Conservation (phyloP, 306 rosid genomes). For the Vigna nakashimae region DNA sequence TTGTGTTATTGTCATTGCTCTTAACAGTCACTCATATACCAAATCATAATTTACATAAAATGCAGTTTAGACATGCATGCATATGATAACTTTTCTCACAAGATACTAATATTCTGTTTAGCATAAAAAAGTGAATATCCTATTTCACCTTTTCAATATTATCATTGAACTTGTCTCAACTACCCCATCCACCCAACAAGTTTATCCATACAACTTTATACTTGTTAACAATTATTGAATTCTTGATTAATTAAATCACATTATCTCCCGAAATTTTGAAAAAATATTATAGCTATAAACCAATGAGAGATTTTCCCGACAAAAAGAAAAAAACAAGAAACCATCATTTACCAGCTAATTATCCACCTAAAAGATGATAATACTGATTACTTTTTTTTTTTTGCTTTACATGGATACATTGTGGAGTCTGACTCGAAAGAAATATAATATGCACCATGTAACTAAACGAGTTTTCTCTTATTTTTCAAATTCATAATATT, state of each 20-base stretch:
- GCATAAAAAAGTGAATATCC: conserved; percentile 3
- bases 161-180: conserved; percentile 28
- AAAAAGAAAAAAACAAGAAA: not conserved
- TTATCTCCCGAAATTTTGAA: not conserved
- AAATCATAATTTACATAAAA: conserved; percentile 12
- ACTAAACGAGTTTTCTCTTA: not conserved
- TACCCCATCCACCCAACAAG: conserved; percentile 32
- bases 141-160: conserved; percentile 34
- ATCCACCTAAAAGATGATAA: conserved; percentile 13
- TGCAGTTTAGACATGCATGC: conserved; percentile 36
- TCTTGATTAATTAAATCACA: not conserved
- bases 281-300: not conserved
- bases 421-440: conserved; percentile 5
- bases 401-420: not conserved
- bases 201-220: conserved; percentile 44
- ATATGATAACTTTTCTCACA: conserved; percentile 6
- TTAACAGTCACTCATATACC: not conserved
- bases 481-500: not conserved
- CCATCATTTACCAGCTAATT: not conserved
- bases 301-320: conserved; percentile 18
- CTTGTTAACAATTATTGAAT: conserved; percentile 32
- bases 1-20: conserved; percentile 2
- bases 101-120: conserved; percentile 15
- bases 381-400: not conserved
- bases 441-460: not conserved